phyloP scores from a whole-genome alignment of 139 green algal genomes.

The Axilococcus clingmanii region DNA sequence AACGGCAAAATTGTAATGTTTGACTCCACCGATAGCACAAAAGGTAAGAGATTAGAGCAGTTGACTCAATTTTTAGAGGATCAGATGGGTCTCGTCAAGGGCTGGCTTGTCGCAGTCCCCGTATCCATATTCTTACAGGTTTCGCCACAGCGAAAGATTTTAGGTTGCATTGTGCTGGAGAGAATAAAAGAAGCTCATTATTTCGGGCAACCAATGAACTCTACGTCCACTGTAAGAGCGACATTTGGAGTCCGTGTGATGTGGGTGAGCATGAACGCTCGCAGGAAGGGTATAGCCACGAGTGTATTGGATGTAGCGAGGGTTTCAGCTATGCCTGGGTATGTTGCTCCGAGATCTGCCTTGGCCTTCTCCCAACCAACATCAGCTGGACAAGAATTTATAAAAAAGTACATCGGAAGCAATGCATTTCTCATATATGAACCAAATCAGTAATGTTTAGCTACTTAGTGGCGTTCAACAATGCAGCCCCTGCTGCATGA shows the following conservation, averaged over 20 bases:
- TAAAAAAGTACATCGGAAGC: slow-evolving; percentile 7
- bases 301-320: slow-evolving; percentile 32
- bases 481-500: too few species aligned
- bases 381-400: slow-evolving; percentile 12
- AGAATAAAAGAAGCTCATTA: neutral
- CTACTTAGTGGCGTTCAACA: too few species aligned
- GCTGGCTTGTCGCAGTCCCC: slow-evolving; percentile 25
- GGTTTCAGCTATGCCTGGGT: slow-evolving; percentile 23
- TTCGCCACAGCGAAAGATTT: neutral
- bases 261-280: slow-evolving; percentile 23
- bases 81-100: slow-evolving; percentile 26
- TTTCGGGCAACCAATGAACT: slow-evolving; percentile 5
- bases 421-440: slow-evolving; percentile 24
- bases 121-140: slow-evolving; percentile 27
- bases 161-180: neutral
- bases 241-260: slow-evolving; percentile 27
- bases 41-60: neutral
- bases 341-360: slow-evolving; percentile 19
- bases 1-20: slow-evolving; percentile 4
- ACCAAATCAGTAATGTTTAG: neutral
- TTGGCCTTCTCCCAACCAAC: slow-evolving; percentile 37
- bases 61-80: slow-evolving; percentile 32
- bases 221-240: slow-evolving; percentile 6
- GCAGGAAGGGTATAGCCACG: slow-evolving; percentile 24
- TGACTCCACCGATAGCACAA: neutral